Percentiles rank a stretch among this genome's conserved stretches.
Evolutionary conservation across 257 asterid species (phyloP).

Genomic region (Solanum peruvianum): DNA sequence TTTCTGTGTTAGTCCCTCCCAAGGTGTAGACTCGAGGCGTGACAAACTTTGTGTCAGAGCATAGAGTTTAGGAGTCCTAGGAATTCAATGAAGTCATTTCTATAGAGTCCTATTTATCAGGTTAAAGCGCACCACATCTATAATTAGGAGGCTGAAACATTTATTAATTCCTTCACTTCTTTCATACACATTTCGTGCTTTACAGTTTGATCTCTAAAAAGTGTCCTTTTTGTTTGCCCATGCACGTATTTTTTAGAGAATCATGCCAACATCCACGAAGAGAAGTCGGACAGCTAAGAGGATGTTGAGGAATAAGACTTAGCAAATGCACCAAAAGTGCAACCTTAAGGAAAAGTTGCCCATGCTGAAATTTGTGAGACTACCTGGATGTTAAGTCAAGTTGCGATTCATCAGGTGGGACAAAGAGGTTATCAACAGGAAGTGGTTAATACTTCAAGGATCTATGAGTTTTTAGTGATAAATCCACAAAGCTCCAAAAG

Average conservation of each 20-base stretch:
- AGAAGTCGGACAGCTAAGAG: accelerated
- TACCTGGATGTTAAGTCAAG: too few species aligned
- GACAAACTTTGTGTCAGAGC: background rate
- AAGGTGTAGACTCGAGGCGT: background rate
- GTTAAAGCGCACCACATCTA: background rate
- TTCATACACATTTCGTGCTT: background rate
- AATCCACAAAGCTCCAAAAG: too few species aligned
- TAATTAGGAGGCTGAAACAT: background rate
- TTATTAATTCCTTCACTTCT: too few species aligned
- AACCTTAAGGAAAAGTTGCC: too few species aligned
- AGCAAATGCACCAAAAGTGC: too few species aligned
- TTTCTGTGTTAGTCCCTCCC: background rate
- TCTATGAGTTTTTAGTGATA: too few species aligned
- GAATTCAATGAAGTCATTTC: background rate
- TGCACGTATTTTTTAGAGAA: too few species aligned
- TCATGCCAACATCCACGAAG: background rate
- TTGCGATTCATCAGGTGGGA: too few species aligned
- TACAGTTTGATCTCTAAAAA: background rate
- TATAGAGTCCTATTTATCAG: background rate
- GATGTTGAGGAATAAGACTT: background rate
- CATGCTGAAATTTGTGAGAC: too few species aligned
- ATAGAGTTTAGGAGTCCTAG: background rate
- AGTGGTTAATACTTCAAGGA: too few species aligned
- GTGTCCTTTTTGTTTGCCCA: background rate
- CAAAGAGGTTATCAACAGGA: too few species aligned